These are phyloP conservation scores for Chaetothyriales sp. DNA, from an alignment of 2,329 filamentous ascomycete species.

Conservation along the genomic window DNA sequence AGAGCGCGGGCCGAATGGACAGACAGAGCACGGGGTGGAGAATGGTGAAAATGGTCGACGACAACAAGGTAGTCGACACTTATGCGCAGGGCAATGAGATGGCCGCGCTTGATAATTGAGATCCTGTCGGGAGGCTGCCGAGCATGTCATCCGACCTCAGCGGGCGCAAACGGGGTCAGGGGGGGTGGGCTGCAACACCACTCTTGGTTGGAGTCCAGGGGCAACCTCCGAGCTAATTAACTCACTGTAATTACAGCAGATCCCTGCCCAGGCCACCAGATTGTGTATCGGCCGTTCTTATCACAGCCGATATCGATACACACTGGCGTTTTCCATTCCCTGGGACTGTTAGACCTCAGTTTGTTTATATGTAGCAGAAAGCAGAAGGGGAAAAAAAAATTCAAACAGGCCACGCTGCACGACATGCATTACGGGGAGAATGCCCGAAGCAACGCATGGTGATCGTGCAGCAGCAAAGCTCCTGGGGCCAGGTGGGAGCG, in stretches of 20 bases:
- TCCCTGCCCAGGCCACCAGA: too few relatives aligned
- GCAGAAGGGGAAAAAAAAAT: background rate
- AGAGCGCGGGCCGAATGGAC: slow-evolving; percentile 1
- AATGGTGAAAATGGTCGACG: background rate
- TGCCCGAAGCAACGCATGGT: background rate
- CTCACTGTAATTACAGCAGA: too few relatives aligned
- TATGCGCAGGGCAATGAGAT: background rate
- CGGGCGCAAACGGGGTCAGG: too few relatives aligned
- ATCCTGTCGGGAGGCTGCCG: background rate
- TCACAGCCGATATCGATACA: too few relatives aligned
- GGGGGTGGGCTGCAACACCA: too few relatives aligned
- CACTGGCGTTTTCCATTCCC: background rate
- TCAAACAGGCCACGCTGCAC: background rate
- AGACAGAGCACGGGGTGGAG: slow-evolving; percentile 1
- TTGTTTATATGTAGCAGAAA: background rate
- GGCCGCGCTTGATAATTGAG: background rate
- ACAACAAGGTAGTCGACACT: background rate
- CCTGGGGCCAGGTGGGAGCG: background rate
- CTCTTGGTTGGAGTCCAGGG: too few relatives aligned
- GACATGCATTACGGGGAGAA: background rate
- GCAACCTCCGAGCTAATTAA: too few relatives aligned
- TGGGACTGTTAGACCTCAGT: background rate
- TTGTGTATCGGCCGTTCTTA: too few relatives aligned
- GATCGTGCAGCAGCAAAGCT: background rate
- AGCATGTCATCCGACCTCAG: background rate